phyloP scores from a whole-genome alignment of 768 basidiomycete genomes.

The Pisolithus orientalis region DNA sequence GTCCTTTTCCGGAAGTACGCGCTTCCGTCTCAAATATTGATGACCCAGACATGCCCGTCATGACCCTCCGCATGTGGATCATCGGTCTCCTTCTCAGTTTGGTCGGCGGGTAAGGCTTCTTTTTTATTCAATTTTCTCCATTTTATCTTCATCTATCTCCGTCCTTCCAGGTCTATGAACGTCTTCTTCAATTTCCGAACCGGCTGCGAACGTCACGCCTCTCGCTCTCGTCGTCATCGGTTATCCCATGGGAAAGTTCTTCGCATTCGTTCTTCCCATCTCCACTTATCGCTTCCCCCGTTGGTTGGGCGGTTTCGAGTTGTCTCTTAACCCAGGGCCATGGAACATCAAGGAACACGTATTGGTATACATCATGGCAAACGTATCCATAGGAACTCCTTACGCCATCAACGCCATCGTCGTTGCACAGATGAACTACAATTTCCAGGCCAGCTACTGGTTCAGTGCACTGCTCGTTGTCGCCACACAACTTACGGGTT shows the following conservation, averaged over 20 bases:
- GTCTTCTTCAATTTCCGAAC: conserved; percentile 95
- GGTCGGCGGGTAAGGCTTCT: conserved; percentile 48
- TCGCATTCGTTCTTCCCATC: conserved; percentile 80
- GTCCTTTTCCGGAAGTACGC: conserved; percentile 93
- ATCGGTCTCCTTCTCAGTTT: conserved; percentile 72
- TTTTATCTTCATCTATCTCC: conserved; percentile 6
- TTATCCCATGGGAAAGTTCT: conserved; percentile 86
- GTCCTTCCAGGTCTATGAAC: conserved; percentile 58
- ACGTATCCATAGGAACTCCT: conserved; percentile 65
- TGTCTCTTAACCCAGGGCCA: conserved; percentile 90
- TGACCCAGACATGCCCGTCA: conserved; percentile 96
- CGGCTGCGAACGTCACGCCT: conserved; percentile 79
- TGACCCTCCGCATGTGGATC: conserved; percentile 89
- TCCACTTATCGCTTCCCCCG: conserved; percentile 58
- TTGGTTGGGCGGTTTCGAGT: conserved; percentile 48
- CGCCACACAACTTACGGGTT: conserved; percentile 91
- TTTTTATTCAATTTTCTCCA: background rate
- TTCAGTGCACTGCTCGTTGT: conserved; percentile 78
- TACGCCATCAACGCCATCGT: conserved; percentile 89
- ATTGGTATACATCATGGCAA: conserved; percentile 91
- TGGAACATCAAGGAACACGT: conserved; percentile 98
- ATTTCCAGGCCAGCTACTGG: conserved; percentile 61
- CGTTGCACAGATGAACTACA: conserved; percentile 74
- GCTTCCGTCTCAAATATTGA: conserved; percentile 97
- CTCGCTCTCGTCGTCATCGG: conserved; percentile 80